These are phyloP conservation scores for Microsporum ferrugineum DNA, from an alignment of 2,329 filamentous ascomycete genomes.

Conservation along the genomic window DNA sequence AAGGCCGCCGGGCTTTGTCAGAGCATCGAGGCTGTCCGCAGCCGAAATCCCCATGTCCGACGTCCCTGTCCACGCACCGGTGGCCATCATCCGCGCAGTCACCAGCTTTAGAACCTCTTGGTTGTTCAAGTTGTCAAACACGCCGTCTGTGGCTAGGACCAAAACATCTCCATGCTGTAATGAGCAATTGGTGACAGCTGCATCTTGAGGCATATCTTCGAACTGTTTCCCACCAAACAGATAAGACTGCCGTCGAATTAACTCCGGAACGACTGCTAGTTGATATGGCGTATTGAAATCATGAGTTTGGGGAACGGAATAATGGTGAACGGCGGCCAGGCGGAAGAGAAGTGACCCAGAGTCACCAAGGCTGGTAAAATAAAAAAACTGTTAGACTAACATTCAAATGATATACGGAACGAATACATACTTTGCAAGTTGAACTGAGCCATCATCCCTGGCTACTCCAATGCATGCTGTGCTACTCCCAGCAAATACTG, in stretches of 20 bases:
- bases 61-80: slow-evolving; percentile 61
- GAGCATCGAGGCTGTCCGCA: slow-evolving; percentile 45
- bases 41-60: slow-evolving; percentile 51
- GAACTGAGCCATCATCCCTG: slow-evolving; percentile 58
- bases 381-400: slow-evolving; percentile 6
- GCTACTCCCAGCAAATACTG: slow-evolving; percentile 71
- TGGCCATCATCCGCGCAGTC: slow-evolving; percentile 60
- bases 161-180: slow-evolving; percentile 86
- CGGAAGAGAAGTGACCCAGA: slow-evolving; percentile 84
- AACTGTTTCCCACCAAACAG: slow-evolving; percentile 74
- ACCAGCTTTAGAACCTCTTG: slow-evolving; percentile 77
- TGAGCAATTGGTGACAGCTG: slow-evolving; percentile 62
- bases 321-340: slow-evolving; percentile 71
- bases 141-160: slow-evolving; percentile 87
- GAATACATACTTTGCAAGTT: slow-evolving; percentile 63
- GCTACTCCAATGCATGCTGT: slow-evolving; percentile 84
- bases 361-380: slow-evolving; percentile 56
- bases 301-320: slow-evolving; percentile 80
- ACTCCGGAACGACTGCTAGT: slow-evolving; percentile 72
- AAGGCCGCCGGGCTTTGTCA: slow-evolving; percentile 41
- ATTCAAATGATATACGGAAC: background rate
- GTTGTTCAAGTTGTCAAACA: slow-evolving; percentile 90
- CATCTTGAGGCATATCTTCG: slow-evolving; percentile 72
- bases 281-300: slow-evolving; percentile 97
- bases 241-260: slow-evolving; percentile 64